Evolutionary conservation across 768 basidiomycete species (phyloP).

Genomic region (Phylloporus sp.): DNA sequence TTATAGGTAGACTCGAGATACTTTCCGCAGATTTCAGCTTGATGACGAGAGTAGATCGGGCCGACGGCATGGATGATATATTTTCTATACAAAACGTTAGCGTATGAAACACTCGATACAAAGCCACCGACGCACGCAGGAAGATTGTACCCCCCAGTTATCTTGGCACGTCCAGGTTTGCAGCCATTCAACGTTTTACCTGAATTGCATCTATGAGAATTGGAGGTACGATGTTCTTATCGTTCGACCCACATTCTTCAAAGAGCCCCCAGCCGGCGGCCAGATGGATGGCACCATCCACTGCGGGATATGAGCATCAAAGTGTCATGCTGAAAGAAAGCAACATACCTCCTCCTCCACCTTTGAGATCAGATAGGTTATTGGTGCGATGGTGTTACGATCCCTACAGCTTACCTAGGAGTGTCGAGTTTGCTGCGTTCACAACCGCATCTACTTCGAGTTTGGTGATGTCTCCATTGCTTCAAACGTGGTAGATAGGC

Average conservation of each 20-base stretch:
- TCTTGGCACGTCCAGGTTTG: constrained; percentile 70
- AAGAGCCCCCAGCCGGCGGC: constrained; percentile 66
- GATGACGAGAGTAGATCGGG: constrained; percentile 49
- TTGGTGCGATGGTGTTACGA: not conserved
- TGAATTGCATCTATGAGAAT: constrained; percentile 43
- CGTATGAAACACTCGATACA: not conserved
- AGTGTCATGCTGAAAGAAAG: not conserved
- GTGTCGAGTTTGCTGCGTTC: constrained; percentile 73
- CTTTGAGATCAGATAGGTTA: constrained; percentile 33
- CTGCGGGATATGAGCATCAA: constrained; percentile 32
- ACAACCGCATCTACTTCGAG: constrained; percentile 72
- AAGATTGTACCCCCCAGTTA: constrained; percentile 72
- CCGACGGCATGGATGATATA: constrained; percentile 82
- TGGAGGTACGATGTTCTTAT: not conserved
- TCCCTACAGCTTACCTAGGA: constrained; percentile 50
- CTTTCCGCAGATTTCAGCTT: constrained; percentile 42
- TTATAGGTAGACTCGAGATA: constrained; percentile 68
- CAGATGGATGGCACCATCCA: constrained; percentile 78
- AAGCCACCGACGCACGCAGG: constrained; percentile 57
- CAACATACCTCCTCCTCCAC: constrained; percentile 69
- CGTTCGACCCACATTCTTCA: constrained; percentile 57
- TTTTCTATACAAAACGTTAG: constrained; percentile 38
- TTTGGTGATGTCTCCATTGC: constrained; percentile 77
- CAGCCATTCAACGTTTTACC: constrained; percentile 66
- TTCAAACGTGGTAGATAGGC: constrained; percentile 28